phyloP scores from a whole-genome alignment of 192 early-diverging fungal species.

The Dissophora globulifera region DNA sequence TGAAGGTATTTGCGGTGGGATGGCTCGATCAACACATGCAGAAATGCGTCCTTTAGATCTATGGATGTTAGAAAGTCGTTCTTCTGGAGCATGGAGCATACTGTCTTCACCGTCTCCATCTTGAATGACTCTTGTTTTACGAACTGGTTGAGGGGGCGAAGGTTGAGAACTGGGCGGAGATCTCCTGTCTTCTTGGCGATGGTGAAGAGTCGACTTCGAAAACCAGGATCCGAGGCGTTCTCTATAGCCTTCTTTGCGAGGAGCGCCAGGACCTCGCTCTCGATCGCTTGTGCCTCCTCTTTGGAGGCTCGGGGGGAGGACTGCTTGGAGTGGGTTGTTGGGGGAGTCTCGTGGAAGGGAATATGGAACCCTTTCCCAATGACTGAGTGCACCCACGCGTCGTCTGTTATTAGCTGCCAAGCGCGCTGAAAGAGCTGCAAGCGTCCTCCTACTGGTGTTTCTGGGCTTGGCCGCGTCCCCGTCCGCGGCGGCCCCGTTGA shows the following conservation, averaged over 20 bases:
- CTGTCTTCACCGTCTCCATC: constrained; percentile 25
- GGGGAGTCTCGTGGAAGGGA: constrained; percentile 1
- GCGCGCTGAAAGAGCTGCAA: not conserved
- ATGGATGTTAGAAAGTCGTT: constrained; percentile 40
- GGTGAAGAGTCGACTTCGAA: constrained; percentile 19
- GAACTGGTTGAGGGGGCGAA: constrained; percentile 31
- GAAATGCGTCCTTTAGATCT: constrained; percentile 53
- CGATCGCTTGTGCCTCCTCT: constrained; percentile 5
- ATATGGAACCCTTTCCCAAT: constrained; percentile 23
- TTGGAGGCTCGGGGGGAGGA: not conserved
- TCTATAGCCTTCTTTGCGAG: constrained; percentile 13
- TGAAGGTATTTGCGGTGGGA: constrained; percentile 33
- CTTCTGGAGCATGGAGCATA: constrained; percentile 13
- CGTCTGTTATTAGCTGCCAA: not conserved
- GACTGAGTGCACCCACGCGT: constrained; percentile 11
- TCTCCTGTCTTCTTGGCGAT: constrained; percentile 46
- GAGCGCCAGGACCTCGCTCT: not conserved
- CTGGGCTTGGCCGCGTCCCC: not conserved
- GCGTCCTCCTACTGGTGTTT: constrained; percentile 9
- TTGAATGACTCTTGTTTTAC: constrained; percentile 18
- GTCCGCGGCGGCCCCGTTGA: not conserved
- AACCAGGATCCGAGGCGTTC: not conserved
- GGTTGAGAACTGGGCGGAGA: constrained; percentile 31
- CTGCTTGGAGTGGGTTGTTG: not conserved
- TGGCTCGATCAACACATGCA: constrained; percentile 42